These are phyloP conservation scores for Pseudogymnoascus verrucosus DNA, from an alignment of 2,329 filamentous ascomycete genomes.

Conservation along the genomic window DNA sequence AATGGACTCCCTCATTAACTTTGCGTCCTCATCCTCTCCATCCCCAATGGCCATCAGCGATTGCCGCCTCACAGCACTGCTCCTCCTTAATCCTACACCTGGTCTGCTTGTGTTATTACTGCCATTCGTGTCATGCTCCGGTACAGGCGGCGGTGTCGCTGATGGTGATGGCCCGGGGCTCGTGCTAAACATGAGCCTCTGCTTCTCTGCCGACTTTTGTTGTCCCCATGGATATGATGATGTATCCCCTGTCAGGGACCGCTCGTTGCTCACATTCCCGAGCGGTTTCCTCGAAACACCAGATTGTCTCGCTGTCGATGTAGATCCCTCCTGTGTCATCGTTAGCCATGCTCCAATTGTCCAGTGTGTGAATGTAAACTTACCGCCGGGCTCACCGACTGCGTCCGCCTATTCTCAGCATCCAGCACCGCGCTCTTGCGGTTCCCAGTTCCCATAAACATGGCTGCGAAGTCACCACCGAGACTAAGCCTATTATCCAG, in stretches of 20 bases:
- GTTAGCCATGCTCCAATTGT: background rate
- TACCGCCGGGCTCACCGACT: conserved; percentile 21
- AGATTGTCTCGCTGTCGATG: background rate
- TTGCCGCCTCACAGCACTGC: conserved; percentile 24
- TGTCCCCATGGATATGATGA: conserved; percentile 26
- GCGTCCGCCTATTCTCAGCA: conserved; percentile 18
- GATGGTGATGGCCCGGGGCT: conserved; percentile 11
- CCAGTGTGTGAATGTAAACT: background rate
- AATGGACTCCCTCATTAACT: conserved; percentile 25
- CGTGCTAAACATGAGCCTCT: conserved; percentile 24
- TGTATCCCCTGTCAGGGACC: conserved; percentile 13
- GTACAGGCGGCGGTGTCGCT: conserved; percentile 17
- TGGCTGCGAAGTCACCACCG: conserved; percentile 29
- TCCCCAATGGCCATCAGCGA: conserved; percentile 23
- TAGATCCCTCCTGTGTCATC: background rate
- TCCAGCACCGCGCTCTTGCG: conserved; percentile 24
- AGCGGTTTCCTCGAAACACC: background rate
- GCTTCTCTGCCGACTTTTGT: conserved; percentile 24
- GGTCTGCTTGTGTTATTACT: conserved; percentile 12
- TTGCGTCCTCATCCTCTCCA: conserved; percentile 26
- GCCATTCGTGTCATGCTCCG: conserved; percentile 15
- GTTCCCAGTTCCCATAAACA: conserved; percentile 27
- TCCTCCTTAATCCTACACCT: conserved; percentile 23
- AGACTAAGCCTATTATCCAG: conserved; percentile 24
- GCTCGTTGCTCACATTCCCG: background rate